phyloP scores from a whole-genome alignment of 2,329 filamentous ascomycete species.

The Cladosporium sp. region DNA sequence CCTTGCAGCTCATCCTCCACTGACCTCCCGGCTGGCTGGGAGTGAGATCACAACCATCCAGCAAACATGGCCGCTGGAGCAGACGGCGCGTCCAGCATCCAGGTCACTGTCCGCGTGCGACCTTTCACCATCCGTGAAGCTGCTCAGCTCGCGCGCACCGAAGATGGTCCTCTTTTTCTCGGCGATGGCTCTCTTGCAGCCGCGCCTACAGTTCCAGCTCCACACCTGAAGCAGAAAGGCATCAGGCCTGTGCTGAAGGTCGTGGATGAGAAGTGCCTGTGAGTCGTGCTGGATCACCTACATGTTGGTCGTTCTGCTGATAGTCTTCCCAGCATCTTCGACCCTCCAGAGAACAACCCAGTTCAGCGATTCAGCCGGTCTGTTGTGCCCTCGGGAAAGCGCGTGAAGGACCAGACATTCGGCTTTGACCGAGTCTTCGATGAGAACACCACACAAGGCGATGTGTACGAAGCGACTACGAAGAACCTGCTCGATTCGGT shows the following conservation, averaged over 20 bases:
- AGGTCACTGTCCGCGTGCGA: slow-evolving; percentile 54
- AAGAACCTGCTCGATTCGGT: slow-evolving; percentile 87
- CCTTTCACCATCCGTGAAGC: slow-evolving; percentile 83
- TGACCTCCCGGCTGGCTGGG: background rate
- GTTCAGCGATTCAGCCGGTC: slow-evolving; percentile 81
- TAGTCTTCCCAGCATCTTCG: slow-evolving; percentile 66
- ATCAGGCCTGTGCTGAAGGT: slow-evolving; percentile 92
- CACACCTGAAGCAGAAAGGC: slow-evolving; percentile 78
- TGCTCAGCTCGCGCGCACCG: slow-evolving; percentile 72
- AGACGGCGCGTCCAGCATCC: slow-evolving; percentile 45
- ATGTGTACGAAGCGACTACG: slow-evolving; percentile 93
- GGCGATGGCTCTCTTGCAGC: slow-evolving; percentile 93
- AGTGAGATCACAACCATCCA: background rate
- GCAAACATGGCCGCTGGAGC: slow-evolving; percentile 4
- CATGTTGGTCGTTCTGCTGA: too few relatives aligned
- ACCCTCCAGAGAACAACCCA: slow-evolving; percentile 90
- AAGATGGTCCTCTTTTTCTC: slow-evolving; percentile 87
- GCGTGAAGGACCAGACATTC: slow-evolving; percentile 95
- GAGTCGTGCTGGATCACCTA: slow-evolving; percentile 33
- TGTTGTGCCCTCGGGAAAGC: slow-evolving; percentile 72
- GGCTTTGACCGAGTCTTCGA: slow-evolving; percentile 96
- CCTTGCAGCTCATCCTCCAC: background rate
- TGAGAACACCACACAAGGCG: slow-evolving; percentile 83
- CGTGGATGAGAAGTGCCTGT: slow-evolving; percentile 93
- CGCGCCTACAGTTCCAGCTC: slow-evolving; percentile 54